phyloP scores from a whole-genome alignment of 1,139 yeast species.

The Sugiyamaella xylanicola region DNA sequence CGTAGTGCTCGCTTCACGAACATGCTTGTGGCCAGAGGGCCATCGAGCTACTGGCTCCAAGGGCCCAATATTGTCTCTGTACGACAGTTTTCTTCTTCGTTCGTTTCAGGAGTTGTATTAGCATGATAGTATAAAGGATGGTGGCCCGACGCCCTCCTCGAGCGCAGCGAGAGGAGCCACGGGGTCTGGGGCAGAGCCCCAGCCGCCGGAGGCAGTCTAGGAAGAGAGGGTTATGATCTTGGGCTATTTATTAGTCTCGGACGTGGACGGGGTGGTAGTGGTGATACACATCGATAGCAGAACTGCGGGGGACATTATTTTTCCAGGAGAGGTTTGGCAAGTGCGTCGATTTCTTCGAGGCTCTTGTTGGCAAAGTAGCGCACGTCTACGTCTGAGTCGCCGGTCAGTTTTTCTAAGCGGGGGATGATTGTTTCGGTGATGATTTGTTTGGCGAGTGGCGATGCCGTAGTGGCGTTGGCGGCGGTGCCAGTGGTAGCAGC shows the following conservation, averaged over 20 bases:
- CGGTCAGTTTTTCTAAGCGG: conserved; percentile 61
- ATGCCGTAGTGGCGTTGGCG: conserved; percentile 21
- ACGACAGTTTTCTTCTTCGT: not conserved
- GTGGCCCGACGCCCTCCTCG: not conserved
- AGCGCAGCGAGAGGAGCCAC: conserved; percentile 2
- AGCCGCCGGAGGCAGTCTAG: conserved; percentile 5
- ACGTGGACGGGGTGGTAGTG: not conserved
- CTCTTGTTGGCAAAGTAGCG: conserved; percentile 75
- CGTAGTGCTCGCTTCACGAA: too few species aligned
- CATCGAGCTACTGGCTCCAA: too few species aligned
- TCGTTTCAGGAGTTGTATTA: not conserved
- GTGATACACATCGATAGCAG: not conserved
- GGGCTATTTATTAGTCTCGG: conserved; percentile 5
- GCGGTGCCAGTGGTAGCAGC: not conserved
- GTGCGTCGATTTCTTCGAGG: conserved; percentile 38
- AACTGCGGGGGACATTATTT: not conserved
- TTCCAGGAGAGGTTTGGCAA: conserved; percentile 20
- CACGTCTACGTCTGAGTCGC: conserved; percentile 87
- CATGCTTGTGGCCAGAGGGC: too few species aligned
- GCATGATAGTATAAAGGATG: too few species aligned
- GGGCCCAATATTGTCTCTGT: too few species aligned
- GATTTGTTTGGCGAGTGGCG: conserved; percentile 42
- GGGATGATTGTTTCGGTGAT: conserved; percentile 62
- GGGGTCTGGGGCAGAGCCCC: conserved; percentile 9
- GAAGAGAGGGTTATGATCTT: not conserved